These are phyloP conservation scores for Plantago lanceolata DNA, from an alignment of 305 asterid species.

Conservation along the genomic window DNA sequence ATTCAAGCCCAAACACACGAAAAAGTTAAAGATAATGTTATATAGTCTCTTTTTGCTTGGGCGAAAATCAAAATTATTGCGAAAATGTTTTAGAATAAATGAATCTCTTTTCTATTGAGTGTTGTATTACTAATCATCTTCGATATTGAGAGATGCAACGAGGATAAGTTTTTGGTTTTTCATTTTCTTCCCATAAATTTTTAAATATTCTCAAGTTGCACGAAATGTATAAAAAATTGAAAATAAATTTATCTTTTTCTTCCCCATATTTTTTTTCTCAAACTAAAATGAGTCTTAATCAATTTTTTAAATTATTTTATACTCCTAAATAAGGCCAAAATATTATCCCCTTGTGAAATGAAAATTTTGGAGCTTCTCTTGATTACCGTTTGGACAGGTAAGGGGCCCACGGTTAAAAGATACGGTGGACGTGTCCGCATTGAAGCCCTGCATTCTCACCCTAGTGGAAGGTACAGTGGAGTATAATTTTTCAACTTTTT, in stretches of 20 bases:
- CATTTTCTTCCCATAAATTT: not conserved
- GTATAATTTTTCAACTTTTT: too few species aligned
- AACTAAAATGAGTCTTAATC: too few species aligned
- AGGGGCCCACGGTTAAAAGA: conserved; percentile 90
- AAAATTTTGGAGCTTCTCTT: not conserved
- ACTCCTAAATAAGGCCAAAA: not conserved
- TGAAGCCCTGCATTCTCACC: conserved; percentile 80
- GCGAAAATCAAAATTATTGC: too few species aligned
- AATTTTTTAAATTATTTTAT: too few species aligned
- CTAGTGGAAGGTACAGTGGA: conserved; percentile 59
- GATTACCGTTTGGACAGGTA: conserved; percentile 36
- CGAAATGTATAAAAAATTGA: too few species aligned
- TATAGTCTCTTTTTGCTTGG: not conserved
- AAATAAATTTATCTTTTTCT: too few species aligned
- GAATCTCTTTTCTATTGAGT: not conserved
- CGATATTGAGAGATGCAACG: not conserved
- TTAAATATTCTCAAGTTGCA: too few species aligned
- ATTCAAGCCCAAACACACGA: not conserved
- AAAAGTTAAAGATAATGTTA: not conserved
- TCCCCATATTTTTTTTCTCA: too few species aligned
- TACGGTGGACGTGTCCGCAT: conserved; percentile 88
- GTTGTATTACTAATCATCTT: too few species aligned
- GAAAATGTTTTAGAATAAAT: too few species aligned
- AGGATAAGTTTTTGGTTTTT: too few species aligned
- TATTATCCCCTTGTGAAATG: not conserved